These are phyloP conservation scores for Hordeum marinum DNA, from an alignment of 176 grass and related monocot genomes.

Conservation along the genomic window DNA sequence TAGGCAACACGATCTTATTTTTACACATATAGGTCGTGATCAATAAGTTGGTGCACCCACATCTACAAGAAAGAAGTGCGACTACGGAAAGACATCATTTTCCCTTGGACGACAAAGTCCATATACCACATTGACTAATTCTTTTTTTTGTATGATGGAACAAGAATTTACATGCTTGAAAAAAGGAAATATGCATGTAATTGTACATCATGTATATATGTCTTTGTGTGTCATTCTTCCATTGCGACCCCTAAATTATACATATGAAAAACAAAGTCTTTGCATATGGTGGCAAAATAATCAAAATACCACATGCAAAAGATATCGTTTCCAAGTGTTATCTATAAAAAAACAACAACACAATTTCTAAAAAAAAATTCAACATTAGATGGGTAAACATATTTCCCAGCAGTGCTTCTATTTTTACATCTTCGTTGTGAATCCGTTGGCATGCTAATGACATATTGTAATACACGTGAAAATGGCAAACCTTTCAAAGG, in stretches of 20 bases:
- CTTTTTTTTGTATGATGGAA: not conserved
- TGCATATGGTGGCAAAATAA: not conserved
- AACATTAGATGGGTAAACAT: not conserved
- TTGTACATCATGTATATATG: not conserved
- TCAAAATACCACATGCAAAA: not conserved
- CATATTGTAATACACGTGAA: rapidly evolving
- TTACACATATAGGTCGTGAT: not conserved
- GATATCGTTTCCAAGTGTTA: not conserved
- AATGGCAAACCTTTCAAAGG: not conserved
- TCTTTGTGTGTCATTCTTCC: not conserved
- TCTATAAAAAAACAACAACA: not conserved
- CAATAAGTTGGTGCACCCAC: not conserved
- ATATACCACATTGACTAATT: not conserved
- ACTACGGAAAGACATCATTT: not conserved
- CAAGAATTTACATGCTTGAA: not conserved
- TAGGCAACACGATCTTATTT: not conserved
- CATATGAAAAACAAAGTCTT: not conserved
- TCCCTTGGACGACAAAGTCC: not conserved
- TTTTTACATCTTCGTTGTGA: rapidly evolving
- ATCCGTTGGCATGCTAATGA: rapidly evolving
- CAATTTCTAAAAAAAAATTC: not conserved
- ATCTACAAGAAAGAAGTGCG: not conserved
- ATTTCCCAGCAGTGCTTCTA: not conserved
- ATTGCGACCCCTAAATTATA: not conserved
- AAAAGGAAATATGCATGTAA: not conserved